Conservation (phyloP, 257 asterid species). For the Ajuga chamaepitys region DNA sequence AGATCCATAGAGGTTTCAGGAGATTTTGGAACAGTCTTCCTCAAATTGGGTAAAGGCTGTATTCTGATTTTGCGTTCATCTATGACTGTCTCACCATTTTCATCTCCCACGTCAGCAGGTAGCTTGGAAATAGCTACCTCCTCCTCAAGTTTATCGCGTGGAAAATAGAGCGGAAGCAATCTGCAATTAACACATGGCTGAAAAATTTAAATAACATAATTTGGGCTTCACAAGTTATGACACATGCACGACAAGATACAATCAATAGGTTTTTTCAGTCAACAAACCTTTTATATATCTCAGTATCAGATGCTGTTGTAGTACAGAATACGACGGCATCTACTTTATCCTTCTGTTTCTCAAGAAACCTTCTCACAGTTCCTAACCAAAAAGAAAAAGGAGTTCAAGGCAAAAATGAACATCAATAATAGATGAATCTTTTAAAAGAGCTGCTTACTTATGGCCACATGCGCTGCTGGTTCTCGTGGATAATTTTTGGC, state of each 20-base stretch:
- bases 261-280: neutral
- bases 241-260: neutral
- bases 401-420: conserved; percentile 8
- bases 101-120: conserved; percentile 99
- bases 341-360: conserved; percentile 83
- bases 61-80: conserved; percentile 96
- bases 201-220: neutral
- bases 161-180: conserved; percentile 96
- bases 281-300: conserved; percentile 85
- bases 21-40: conserved; percentile 38
- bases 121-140: conserved; percentile 70
- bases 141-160: conserved; percentile 86
- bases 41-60: conserved; percentile 74
- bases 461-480: conserved; percentile 99
- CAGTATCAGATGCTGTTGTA: conserved; percentile 76
- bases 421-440: neutral
- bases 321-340: conserved; percentile 79
- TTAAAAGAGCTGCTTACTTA: conserved; percentile 44
- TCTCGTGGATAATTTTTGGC: conserved; percentile 94
- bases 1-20: conserved; percentile 42
- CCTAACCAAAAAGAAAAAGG: conserved; percentile 38
- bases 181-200: conserved; percentile 27
- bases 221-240: neutral
- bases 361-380: conserved; percentile 88
- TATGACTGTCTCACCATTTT: conserved; percentile 87